phyloP scores from a whole-genome alignment of 306 rosid species.

The Dryas octopetala region DNA sequence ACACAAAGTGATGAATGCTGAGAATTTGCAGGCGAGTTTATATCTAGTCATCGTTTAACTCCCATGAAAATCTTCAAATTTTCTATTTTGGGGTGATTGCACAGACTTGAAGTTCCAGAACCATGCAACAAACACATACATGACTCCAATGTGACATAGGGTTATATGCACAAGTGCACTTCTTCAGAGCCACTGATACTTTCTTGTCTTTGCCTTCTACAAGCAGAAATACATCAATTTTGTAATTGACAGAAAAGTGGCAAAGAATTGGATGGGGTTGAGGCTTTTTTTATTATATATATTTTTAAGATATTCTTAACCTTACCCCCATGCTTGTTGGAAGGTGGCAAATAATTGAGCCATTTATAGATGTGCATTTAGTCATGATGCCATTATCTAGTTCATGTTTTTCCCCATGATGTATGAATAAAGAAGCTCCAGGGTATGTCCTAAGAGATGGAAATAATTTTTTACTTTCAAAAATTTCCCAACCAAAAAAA shows the following conservation, averaged over 20 bases:
- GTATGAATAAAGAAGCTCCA: no score
- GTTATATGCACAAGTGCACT: neutral
- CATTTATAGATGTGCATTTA: no score
- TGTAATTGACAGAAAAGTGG: neutral
- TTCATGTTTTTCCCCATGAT: no score
- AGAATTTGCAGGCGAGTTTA: neutral
- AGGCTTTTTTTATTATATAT: neutral
- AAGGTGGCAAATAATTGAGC: no score
- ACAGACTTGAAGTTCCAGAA: neutral
- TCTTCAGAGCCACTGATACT: neutral
- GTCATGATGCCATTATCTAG: no score
- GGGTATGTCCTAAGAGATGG: no score
- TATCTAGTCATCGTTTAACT: neutral
- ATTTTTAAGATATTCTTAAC: no score
- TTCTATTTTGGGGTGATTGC: neutral
- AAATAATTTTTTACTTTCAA: no score
- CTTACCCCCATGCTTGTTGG: no score
- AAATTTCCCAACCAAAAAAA: no score
- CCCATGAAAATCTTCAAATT: neutral
- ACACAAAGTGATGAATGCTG: neutral
- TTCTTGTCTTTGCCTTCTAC: neutral
- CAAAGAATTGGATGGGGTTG: neutral
- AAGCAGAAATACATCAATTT: no score
- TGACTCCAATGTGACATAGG: neutral
- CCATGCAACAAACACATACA: neutral